Evolutionary conservation across 148 eudicot genomes (phyloP), one percentile per base, ranked within the genome.

Genomic region (Vaccinium macrocarpon): DNA sequence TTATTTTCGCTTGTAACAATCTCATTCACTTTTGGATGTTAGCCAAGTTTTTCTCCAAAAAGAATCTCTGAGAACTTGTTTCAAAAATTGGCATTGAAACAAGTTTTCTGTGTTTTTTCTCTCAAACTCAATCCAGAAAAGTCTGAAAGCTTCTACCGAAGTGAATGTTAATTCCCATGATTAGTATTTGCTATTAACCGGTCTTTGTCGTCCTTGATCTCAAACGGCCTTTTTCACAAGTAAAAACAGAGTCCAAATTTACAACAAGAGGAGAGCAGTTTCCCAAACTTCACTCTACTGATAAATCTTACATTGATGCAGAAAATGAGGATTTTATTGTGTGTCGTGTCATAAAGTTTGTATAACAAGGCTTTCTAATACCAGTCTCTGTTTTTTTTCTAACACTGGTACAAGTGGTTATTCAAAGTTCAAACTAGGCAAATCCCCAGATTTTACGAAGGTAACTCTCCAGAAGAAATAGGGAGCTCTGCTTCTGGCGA

Each of bases 391-490:
- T 75, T 18, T n/a, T 51, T 27, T 27, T 50, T 35, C 35, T 49
- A 51, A 23, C 21, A 25, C 51, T 7, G 35, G 25, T 23, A 12
- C 80, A 12, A 77, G 80, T 50, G 80, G 59, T 51, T 25, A 77
- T 68, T 27, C 73, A 68, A 29, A n/a, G 70, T 46, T 49, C 55
- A 7, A 77, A 77, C 80, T 77, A 77, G 25, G 51, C 46, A 25
- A n/a, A 55, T 5, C 82, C 62, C 50, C 27, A 79, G 25, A 68
- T 29, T 68, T 68, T 25, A 25, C 72, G 0, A 25, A 25, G 35
- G 72, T 16, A 66, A 23, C 25, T 25, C 12, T 7, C 2, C 13
- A 53, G 57, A 53, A 53, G 57, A 53, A 14, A 53, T 53, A 18
- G 11, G 11, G 68, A 25, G 27, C 68, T 61, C 25, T 61, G 68